Percentiles rank a stretch among this genome's conserved stretches.
Evolutionary conservation across 2,329 filamentous ascomycete species (phyloP).

Genomic region (Curvularia sp.): DNA sequence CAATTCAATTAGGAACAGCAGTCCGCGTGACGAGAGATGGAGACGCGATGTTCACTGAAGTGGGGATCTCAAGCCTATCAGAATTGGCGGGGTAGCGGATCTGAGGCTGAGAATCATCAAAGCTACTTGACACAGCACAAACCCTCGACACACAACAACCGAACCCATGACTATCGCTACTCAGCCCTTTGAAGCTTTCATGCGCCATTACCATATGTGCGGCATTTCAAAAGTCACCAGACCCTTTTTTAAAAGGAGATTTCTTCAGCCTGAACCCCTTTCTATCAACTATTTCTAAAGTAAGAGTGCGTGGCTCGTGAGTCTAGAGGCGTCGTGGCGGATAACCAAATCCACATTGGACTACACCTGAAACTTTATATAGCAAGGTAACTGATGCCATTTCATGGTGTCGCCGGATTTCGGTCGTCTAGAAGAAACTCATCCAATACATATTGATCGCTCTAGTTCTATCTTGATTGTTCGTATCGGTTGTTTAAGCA

Average conservation of each 20-base stretch:
- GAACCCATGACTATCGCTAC: neutral
- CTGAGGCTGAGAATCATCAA: neutral
- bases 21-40: neutral
- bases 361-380: neutral
- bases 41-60: conserved; percentile 9
- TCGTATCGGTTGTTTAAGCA: neutral
- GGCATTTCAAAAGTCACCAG: neutral
- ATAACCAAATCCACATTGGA: neutral
- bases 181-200: neutral
- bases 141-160: neutral
- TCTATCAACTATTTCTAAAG: neutral
- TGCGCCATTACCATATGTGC: neutral
- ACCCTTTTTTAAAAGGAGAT: neutral
- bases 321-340: neutral
- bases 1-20: neutral
- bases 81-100: conserved; percentile 16
- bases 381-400: neutral
- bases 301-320: neutral
- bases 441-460: neutral
- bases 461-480: neutral
- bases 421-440: neutral
- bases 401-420: neutral
- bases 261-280: neutral
- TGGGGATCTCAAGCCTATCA: conserved; percentile 13
- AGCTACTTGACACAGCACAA: neutral